Evolutionary conservation across 179 eudicot species (phyloP).

Genomic region (Corrigiola litoralis): DNA sequence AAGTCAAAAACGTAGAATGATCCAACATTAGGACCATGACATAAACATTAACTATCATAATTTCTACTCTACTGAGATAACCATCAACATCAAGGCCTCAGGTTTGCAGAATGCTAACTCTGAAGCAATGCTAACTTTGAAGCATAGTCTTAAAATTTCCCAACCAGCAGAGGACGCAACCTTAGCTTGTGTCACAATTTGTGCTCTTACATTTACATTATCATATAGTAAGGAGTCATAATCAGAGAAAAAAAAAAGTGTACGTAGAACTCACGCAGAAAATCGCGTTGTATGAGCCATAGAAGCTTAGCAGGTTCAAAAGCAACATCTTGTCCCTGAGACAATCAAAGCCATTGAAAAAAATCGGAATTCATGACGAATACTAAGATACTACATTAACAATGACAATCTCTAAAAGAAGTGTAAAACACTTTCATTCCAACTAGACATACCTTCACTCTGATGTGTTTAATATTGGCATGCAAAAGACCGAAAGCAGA

Average conservation of each 20-base stretch:
- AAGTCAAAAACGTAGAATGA: conserved; percentile 1
- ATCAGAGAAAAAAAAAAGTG: neutral
- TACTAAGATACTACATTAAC: neutral
- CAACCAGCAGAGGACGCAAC: too few relatives aligned
- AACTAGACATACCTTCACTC: conserved; percentile 78
- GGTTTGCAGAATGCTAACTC: neutral
- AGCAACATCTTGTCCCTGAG: conserved; percentile 93
- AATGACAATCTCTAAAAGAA: neutral
- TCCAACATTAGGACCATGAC: neutral
- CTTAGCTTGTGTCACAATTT: neutral
- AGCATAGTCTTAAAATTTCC: too few relatives aligned
- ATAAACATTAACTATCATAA: too few relatives aligned
- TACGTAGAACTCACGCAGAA: conserved; percentile 63
- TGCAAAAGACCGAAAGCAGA: conserved; percentile 14
- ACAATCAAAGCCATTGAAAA: neutral
- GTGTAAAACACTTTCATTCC: neutral
- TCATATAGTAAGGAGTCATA: neutral
- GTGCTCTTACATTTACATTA: neutral
- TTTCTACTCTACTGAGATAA: too few relatives aligned
- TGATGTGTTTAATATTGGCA: conserved; percentile 28
- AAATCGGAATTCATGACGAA: neutral
- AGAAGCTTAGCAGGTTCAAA: conserved; percentile 95
- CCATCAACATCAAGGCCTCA: neutral
- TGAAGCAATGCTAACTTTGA: too few relatives aligned
- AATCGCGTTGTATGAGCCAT: conserved; percentile 98